phyloP scores from a whole-genome alignment of 2,329 filamentous ascomycete species.

The Ophiostoma sp. region DNA sequence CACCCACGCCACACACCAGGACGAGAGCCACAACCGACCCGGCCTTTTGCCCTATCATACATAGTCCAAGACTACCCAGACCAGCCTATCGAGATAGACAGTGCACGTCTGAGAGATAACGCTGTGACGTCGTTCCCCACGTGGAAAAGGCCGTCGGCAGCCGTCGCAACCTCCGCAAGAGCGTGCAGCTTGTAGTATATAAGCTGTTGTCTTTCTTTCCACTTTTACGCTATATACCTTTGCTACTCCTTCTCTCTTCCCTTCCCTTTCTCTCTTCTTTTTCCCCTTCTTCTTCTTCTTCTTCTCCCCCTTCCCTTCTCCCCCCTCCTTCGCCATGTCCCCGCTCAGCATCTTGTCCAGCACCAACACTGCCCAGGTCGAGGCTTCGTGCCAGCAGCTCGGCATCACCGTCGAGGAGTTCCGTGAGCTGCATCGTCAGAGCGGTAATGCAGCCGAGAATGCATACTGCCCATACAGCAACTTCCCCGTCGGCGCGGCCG shows the following conservation, averaged over 20 bases:
- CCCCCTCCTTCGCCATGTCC: background rate
- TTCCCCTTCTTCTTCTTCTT: background rate
- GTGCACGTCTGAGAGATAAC: background rate
- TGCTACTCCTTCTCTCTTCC: background rate
- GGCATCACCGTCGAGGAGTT: slow-evolving; percentile 60
- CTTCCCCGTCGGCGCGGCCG: slow-evolving; percentile 81
- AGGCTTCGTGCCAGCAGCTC: slow-evolving; percentile 37
- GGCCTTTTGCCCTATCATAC: background rate
- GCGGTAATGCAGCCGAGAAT: slow-evolving; percentile 64
- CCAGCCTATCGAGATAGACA: background rate
- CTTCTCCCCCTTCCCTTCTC: background rate
- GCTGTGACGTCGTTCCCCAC: slow-evolving; percentile 16
- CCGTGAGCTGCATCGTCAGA: slow-evolving; percentile 54
- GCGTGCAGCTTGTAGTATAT: background rate
- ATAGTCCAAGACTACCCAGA: background rate
- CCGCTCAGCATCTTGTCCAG: slow-evolving; percentile 29
- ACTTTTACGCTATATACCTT: background rate
- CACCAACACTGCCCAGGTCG: slow-evolving; percentile 29
- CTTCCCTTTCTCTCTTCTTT: background rate
- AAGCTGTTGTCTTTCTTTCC: background rate
- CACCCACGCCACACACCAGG: background rate
- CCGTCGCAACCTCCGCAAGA: slow-evolving; percentile 6
- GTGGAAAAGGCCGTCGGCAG: slow-evolving; percentile 13
- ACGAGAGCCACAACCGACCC: background rate
- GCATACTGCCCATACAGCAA: slow-evolving; percentile 93